These are phyloP conservation scores for Suillus weaverae DNA, from an alignment of 768 basidiomycete genomes.

Conservation along the genomic window DNA sequence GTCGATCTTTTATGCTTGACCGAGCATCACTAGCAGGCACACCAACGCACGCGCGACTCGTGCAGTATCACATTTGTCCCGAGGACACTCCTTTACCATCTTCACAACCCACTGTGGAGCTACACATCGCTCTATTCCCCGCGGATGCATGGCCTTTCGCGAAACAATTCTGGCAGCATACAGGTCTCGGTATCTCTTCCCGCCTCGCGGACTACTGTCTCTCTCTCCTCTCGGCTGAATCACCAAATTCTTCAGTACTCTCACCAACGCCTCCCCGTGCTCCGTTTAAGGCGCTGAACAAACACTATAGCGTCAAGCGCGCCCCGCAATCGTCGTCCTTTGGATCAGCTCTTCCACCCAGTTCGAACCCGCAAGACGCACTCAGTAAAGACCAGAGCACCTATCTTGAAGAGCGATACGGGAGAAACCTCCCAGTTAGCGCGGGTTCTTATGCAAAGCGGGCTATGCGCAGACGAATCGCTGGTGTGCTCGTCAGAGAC, in stretches of 20 bases:
- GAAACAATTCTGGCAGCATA: constrained; percentile 96
- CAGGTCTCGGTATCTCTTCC: constrained; percentile 86
- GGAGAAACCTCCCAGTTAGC: constrained; percentile 78
- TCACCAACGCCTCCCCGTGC: constrained; percentile 27
- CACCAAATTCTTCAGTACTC: constrained; percentile 29
- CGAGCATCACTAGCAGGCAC: constrained; percentile 45
- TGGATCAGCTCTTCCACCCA: constrained; percentile 12
- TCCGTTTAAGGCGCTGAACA: constrained; percentile 49
- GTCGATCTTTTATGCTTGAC: constrained; percentile 67
- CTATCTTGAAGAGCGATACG: constrained; percentile 95
- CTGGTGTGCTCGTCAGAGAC: constrained; percentile 78
- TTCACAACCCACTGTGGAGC: constrained; percentile 39
- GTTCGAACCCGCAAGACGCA: constrained; percentile 37
- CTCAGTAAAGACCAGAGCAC: constrained; percentile 61
- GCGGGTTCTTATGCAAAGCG: constrained; percentile 81
- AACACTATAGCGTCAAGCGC: constrained; percentile 50
- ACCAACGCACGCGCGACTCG: constrained; percentile 51
- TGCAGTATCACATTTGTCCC: constrained; percentile 72
- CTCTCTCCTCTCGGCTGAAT: constrained; percentile 52
- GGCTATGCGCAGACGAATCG: constrained; percentile 84
- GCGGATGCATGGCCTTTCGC: constrained; percentile 59
- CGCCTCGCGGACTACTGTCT: constrained; percentile 84
- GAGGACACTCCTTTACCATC: constrained; percentile 39
- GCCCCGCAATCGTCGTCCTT: constrained; percentile 10
- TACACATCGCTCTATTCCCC: constrained; percentile 84